Evolutionary conservation across 495 filamentous ascomycete species (phyloP), one percentile per base, ranked within the genome.

Genomic region (Emericellopsis terricola): DNA sequence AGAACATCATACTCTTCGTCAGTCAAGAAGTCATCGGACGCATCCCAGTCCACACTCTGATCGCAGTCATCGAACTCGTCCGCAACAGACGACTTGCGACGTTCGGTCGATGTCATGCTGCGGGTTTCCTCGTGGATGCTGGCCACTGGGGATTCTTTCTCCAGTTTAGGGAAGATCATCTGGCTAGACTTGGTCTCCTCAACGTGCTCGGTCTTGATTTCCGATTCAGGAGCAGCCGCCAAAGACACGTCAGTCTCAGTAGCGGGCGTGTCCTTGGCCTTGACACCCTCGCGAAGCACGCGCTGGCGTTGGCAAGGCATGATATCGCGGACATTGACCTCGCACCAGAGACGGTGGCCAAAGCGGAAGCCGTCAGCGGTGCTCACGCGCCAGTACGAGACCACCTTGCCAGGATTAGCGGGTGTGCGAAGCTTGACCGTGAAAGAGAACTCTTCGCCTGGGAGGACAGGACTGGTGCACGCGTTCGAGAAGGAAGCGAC

Each of bases 1-100:
- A 96, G 75, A 40, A 96, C 78, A 42, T 97, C 89, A 45, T 94
- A 97, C 59, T 97, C 89, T 45, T 96, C 89, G 43, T 97, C 89
- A 9, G 91, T 94, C 56, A 91, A 53, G 64, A 91, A 94, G 6
- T 73, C 78, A 33, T 65, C 59, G 6, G 59, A 65, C 19, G 57
- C 64, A 9, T 69, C 67, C 49, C 75, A 78, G 29, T 69, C 69
- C 29, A 56, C 64, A 29, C 59, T 62, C 38, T 64, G 62, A 30
- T 50, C 58, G 37, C 55, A 66, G 33, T 65, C 65, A 45, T 82
- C 79, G 31, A 80, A 65, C 23, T 83, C 79, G 15, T 83, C 75
- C 1, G 62, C 46, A 32, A 37, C 41, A 39, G 58, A 48, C 19
- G 41, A 28, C 18, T 16, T 19, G 26, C 20, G 33, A 18, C 21